Conservation (phyloP, 805 yeast species). For the Zygotorulaspora chibaensis region DNA sequence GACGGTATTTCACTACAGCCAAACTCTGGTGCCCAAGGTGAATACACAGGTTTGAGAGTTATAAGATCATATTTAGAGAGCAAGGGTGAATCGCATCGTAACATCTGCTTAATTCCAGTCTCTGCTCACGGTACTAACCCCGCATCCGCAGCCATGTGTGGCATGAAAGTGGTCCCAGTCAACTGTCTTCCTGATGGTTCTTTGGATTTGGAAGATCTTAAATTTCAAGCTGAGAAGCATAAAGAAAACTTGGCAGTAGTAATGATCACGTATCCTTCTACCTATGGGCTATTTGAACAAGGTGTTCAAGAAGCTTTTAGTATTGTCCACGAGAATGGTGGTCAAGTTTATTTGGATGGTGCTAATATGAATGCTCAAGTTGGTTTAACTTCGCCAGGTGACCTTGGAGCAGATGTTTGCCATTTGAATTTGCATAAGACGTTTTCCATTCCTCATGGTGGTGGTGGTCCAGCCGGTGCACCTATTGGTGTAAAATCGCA, state of each 20-base stretch:
- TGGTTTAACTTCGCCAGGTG: slow-evolving; percentile 96
- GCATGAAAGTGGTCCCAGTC: slow-evolving; percentile 87
- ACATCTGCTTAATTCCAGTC: slow-evolving; percentile 91
- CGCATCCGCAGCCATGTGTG: slow-evolving; percentile 97
- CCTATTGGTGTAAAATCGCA: slow-evolving; percentile 91
- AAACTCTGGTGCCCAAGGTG: slow-evolving; percentile 98
- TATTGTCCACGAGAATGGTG: slow-evolving; percentile 81
- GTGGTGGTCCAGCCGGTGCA: slow-evolving; percentile 99
- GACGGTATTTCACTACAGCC: slow-evolving; percentile 90
- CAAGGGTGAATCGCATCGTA: slow-evolving; percentile 66
- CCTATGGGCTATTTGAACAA: slow-evolving; percentile 95
- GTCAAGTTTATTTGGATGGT: slow-evolving; percentile 96
- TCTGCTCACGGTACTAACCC: slow-evolving; percentile 99
- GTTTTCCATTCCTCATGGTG: slow-evolving; percentile 97
- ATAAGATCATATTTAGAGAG: slow-evolving; percentile 72
- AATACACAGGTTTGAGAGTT: slow-evolving; percentile 87
- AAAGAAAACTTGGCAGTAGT: slow-evolving; percentile 73
- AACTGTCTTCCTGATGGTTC: slow-evolving; percentile 85
- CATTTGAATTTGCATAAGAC: slow-evolving; percentile 96
- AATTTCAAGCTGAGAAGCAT: slow-evolving; percentile 66
- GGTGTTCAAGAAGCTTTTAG: slow-evolving; percentile 80
- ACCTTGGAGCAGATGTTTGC: slow-evolving; percentile 96
- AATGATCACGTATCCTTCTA: slow-evolving; percentile 97
- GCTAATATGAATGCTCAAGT: slow-evolving; percentile 99
- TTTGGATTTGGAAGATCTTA: slow-evolving; percentile 73